Base-by-base conservation (phyloP, 1,284 basidiomycete genomes). In the Ceratobasidium sp. region DNA sequence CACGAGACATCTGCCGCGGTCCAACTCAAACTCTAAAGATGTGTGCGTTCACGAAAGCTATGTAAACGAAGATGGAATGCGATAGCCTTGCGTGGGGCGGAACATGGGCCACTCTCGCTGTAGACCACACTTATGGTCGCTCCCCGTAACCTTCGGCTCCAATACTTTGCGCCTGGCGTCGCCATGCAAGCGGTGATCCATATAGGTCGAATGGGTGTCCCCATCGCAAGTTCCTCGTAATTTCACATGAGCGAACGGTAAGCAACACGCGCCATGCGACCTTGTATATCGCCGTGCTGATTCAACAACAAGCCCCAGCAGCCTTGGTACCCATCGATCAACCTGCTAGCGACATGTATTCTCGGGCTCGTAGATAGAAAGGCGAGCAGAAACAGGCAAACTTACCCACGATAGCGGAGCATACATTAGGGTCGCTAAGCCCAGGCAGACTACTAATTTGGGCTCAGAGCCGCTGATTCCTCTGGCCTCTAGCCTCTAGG, bases 171-270 rank as follows among this genome's bases (percentile, higher is more conserved):
- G 41, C 24, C 39, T 39, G 46, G 27, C 22, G 29, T 27, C 48
- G n/a, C 24, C 4, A 39, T 34, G 37, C 16, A 39, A 37, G 27
- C 22, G 48, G 43, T 46, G 43, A 31, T 51, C 9, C 27, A 16
- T 29, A 37, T 14, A 63, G n/a, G n/a, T 39, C 46, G 41, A n/a
- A 24, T 13, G 19, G 63, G 19, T 39, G 63, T 51, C 22, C 48
- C n/a, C 63, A 31, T 49, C 43, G 46, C 34, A 37, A 65, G 48
- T 46, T 14, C 9, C 27, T 53, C 11, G 16, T 4, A 14, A 65
- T 65, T 65, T 65, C 63, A 65, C 63, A 51, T 65, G 63, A 46
- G 24, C n/a, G 9, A 19, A 14, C 48, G 1, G 46, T 41, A 65
- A 51, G 48, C 63, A 34, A 22, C 13, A 51, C 34, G 48, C 48